A percentile compares a stretch with the other conserved stretches of the same genome.
These are phyloP conservation scores for Pulveroboletus ravenelii DNA, from an alignment of 768 basidiomycete genomes.

Conservation along the genomic window DNA sequence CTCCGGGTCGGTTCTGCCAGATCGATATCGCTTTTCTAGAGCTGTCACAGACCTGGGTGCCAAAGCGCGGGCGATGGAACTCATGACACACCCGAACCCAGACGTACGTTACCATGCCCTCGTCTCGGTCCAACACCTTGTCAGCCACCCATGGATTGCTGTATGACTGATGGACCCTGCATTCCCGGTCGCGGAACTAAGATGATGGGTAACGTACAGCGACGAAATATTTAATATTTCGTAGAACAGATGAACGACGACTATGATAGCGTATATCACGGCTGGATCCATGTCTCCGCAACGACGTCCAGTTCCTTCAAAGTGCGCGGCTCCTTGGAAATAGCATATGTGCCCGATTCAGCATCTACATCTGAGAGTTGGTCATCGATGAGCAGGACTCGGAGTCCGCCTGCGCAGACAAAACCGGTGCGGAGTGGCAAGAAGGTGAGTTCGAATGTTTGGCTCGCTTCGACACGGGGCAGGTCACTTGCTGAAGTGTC, in stretches of 20 bases:
- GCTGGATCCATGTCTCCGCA: slow-evolving; percentile 63
- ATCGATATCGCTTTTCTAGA: slow-evolving; percentile 35
- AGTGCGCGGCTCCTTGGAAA: slow-evolving; percentile 37
- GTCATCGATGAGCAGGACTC: slow-evolving; percentile 64
- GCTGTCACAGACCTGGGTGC: slow-evolving; percentile 79
- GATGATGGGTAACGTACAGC: slow-evolving; percentile 3
- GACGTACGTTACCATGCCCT: slow-evolving; percentile 93
- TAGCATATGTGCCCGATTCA: slow-evolving; percentile 18
- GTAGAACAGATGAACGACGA: slow-evolving; percentile 12
- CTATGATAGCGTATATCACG: slow-evolving; percentile 18
- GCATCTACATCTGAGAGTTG: slow-evolving; percentile 37
- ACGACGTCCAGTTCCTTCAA: slow-evolving; percentile 71
- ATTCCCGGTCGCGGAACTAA: not conserved
- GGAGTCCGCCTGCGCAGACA: slow-evolving; percentile 60
- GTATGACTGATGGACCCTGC: slow-evolving; percentile 18
- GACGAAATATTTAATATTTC: not conserved
- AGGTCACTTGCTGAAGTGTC: slow-evolving; percentile 2
- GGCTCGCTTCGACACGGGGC: slow-evolving; percentile 37
- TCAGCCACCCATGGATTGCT: slow-evolving; percentile 82
- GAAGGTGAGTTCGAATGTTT: slow-evolving; percentile 63
- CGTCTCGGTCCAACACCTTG: slow-evolving; percentile 83
- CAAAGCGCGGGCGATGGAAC: slow-evolving; percentile 83
- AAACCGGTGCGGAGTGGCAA: slow-evolving; percentile 58
- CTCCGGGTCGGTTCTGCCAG: not conserved
- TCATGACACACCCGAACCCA: slow-evolving; percentile 84